A percentile compares a stretch with the other conserved stretches of the same genome.
These are phyloP conservation scores for Nothophytophthora sp. DNA, from an alignment of 352 stramenopile genomes.

Conservation along the genomic window DNA sequence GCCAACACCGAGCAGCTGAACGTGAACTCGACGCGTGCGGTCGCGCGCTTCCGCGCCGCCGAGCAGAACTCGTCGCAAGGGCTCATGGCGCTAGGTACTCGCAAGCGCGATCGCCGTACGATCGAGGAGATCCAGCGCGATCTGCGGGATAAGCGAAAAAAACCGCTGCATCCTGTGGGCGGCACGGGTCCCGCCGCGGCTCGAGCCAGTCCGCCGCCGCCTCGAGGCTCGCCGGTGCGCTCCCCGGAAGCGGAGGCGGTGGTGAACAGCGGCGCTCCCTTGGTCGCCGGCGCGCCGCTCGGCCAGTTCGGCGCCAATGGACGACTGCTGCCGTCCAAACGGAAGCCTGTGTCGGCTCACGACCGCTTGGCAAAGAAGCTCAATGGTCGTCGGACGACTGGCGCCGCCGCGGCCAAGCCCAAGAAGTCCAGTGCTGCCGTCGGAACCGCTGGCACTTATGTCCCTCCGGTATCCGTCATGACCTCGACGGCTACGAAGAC, in stretches of 20 bases:
- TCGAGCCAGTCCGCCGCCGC: constrained; percentile 53
- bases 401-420: constrained; percentile 37
- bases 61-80: constrained; percentile 49
- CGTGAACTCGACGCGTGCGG: constrained; percentile 73
- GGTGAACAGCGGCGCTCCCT: constrained; percentile 28
- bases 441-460: constrained; percentile 27
- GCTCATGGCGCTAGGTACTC: constrained; percentile 82
- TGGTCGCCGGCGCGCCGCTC: constrained; percentile 54
- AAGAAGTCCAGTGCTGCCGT: constrained; percentile 42
- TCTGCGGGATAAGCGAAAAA: constrained; percentile 68
- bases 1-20: constrained; percentile 52
- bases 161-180: constrained; percentile 12
- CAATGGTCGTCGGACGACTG: constrained; percentile 50
- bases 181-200: constrained; percentile 18
- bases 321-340: constrained; percentile 44
- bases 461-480: constrained; percentile 56
- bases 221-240: constrained; percentile 59
- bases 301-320: constrained; percentile 48
- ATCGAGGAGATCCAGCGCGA: constrained; percentile 89
- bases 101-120: constrained; percentile 84
- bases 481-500: constrained; percentile 34
- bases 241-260: constrained; percentile 59
- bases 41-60: constrained; percentile 54
- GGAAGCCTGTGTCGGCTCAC: constrained; percentile 70
- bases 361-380: constrained; percentile 79